Conservation (phyloP, 805 yeast species). For the Cyberlindnera suaveolens region DNA sequence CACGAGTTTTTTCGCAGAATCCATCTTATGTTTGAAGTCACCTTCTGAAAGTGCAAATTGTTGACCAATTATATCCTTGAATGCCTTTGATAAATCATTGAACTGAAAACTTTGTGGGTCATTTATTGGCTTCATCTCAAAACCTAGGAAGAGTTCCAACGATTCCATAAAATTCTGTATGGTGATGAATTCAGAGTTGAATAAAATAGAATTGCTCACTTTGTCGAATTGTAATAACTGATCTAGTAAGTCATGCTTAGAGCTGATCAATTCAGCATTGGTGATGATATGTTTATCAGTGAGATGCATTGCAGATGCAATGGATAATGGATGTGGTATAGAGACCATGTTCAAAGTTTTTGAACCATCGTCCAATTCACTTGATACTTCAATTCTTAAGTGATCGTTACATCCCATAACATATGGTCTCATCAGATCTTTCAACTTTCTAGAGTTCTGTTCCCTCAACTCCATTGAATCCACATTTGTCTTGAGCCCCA, state of each 20-base stretch:
- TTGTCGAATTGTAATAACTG: neutral
- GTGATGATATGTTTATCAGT: slow-evolving; percentile 8
- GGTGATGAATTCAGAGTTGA: slow-evolving; percentile 9
- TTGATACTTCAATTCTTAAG: neutral
- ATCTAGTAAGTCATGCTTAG: neutral
- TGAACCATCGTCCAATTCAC: neutral
- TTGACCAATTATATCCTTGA: slow-evolving; percentile 5
- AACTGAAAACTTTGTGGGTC: slow-evolving; percentile 7
- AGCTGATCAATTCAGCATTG: slow-evolving; percentile 1
- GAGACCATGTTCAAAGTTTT: slow-evolving; percentile 9
- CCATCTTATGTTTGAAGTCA: slow-evolving; percentile 14
- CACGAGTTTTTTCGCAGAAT: slow-evolving; percentile 8
- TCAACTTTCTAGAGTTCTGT: slow-evolving; percentile 2
- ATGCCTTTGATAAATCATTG: slow-evolving; percentile 10
- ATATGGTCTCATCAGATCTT: slow-evolving; percentile 5
- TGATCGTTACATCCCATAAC: neutral
- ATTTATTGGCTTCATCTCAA: slow-evolving; percentile 5
- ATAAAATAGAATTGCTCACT: slow-evolving; percentile 1
- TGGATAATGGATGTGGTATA: slow-evolving; percentile 17
- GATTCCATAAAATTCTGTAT: slow-evolving; percentile 5
- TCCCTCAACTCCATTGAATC: slow-evolving; percentile 5
- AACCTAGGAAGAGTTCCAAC: slow-evolving; percentile 6
- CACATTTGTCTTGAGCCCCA: slow-evolving; percentile 4
- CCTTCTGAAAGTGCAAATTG: slow-evolving; percentile 12
- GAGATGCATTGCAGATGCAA: slow-evolving; percentile 8